Evolutionary conservation across 768 basidiomycete species (phyloP).

Genomic region (Sutorius australiensis): DNA sequence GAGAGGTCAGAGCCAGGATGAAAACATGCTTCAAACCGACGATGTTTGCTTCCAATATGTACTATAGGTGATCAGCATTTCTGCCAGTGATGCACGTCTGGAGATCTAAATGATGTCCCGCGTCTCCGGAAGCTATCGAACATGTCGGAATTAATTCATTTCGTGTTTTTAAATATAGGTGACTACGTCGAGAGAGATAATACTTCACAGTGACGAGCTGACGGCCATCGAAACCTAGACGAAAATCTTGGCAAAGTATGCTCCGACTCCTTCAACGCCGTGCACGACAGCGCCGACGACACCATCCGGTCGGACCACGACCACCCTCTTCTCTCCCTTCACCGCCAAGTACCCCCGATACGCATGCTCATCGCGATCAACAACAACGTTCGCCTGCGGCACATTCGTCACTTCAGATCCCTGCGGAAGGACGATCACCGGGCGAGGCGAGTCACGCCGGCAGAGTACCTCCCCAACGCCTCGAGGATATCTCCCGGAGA

Average conservation of each 20-base stretch:
- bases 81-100: too few species aligned
- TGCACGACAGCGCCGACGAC: slow-evolving; percentile 34
- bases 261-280: slow-evolving; percentile 13
- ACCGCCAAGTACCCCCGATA: slow-evolving; percentile 35
- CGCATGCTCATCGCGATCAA: slow-evolving; percentile 38
- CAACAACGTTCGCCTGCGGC: slow-evolving; percentile 30
- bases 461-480: slow-evolving; percentile 5
- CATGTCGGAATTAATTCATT: too few species aligned
- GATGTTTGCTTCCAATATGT: too few species aligned
- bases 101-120: too few species aligned
- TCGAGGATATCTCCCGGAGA: slow-evolving; percentile 7
- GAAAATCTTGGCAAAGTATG: slow-evolving; percentile 21
- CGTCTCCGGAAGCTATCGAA: too few species aligned
- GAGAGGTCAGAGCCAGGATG: too few species aligned
- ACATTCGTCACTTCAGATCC: not conserved
- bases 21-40: too few species aligned
- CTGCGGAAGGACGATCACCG: slow-evolving; percentile 14
- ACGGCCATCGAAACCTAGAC: not conserved
- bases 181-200: too few species aligned
- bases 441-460: not conserved
- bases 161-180: too few species aligned
- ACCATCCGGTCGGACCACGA: slow-evolving; percentile 44
- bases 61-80: too few species aligned
- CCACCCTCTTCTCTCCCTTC: slow-evolving; percentile 31
- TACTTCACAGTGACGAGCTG: not conserved